Evolutionary conservation across 805 yeast genomes (phyloP).

Genomic region (Metschnikowia picachoensis): DNA sequence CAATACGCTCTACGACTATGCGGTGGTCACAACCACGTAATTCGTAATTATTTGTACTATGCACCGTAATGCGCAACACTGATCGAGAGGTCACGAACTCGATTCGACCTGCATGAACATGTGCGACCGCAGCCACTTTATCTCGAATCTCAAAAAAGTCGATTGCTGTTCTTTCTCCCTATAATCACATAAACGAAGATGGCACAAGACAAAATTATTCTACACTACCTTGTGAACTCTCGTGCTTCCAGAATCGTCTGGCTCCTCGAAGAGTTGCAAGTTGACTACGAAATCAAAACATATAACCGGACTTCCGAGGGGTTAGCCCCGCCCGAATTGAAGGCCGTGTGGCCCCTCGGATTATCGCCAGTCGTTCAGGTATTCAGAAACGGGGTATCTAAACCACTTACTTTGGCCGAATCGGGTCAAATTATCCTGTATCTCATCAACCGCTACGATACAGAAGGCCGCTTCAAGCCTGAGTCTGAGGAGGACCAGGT

Average conservation of each 20-base stretch:
- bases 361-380: constrained; percentile 29
- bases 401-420: constrained; percentile 44
- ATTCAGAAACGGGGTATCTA: constrained; percentile 9
- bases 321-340: constrained; percentile 33
- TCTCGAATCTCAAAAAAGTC: too few relatives aligned
- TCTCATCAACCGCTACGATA: constrained; percentile 49
- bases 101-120: too few relatives aligned
- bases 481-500: constrained; percentile 30
- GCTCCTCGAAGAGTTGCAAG: constrained; percentile 34
- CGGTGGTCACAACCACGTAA: too few relatives aligned
- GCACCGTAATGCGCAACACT: too few relatives aligned
- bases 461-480: constrained; percentile 35
- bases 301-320: constrained; percentile 23
- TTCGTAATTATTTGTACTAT: too few relatives aligned
- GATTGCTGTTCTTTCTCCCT: too few relatives aligned
- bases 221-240: constrained; percentile 30
- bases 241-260: constrained; percentile 37
- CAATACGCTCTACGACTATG: too few relatives aligned
- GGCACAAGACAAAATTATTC: constrained; percentile 16
- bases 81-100: too few relatives aligned
- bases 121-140: too few relatives aligned
- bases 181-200: too few relatives aligned
- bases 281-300: constrained; percentile 32
- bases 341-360: constrained; percentile 34
- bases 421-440: constrained; percentile 56